Base-by-base conservation (phyloP, 176 grass and related monocot species). In the Aegilops tauschii region DNA sequence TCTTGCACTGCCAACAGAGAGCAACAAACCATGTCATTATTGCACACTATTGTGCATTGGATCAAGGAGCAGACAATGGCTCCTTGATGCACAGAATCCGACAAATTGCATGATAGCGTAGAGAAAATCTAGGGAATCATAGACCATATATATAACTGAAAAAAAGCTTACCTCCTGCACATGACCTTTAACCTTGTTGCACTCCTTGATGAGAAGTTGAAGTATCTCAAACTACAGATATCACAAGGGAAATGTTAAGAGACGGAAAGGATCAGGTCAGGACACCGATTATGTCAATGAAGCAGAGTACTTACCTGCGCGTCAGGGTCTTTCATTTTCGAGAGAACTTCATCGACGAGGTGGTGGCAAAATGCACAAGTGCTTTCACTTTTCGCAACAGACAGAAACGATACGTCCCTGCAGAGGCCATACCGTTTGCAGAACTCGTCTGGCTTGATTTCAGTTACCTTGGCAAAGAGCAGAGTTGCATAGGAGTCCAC, bases 291-390 rank as follows among this genome's bases (percentile, higher is more conserved):
- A 23, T 20, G 42, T 45, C 85, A 69, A 32, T 25, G 54, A 52
- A 5, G 28, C 56, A 44, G 69, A 70, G 20, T 30, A 86, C 47
- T 66, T 73, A 95, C 96, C 96, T 98, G 67, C 1, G 96, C 77
- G 56, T 98, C 96, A 71, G 96, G 93, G 74, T 98, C 96, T 79
- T 94, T 87, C 77, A 95, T 82, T 80, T 95, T 98, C 62, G 86
- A 69, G 42, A 94, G 83, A 69, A 98, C 34, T 81, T 95, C 86
- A 29, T 89, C 86, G 2, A 98, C 37, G 34, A 94, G 29, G 52
- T 92, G 88, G 13, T 84, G 93, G 90, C 93, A 98, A 31, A 98
- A 84, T 18, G 78, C 79, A 16, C 93, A 98, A 13, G 90, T 89
- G 82, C 88, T 90, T 11, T 92, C 85, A 45, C 91, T 82, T 12